Evolutionary conservation across 352 stramenopile genomes (phyloP), one percentile per base, ranked within the genome.

Genomic region (Pythium myriotylum): DNA sequence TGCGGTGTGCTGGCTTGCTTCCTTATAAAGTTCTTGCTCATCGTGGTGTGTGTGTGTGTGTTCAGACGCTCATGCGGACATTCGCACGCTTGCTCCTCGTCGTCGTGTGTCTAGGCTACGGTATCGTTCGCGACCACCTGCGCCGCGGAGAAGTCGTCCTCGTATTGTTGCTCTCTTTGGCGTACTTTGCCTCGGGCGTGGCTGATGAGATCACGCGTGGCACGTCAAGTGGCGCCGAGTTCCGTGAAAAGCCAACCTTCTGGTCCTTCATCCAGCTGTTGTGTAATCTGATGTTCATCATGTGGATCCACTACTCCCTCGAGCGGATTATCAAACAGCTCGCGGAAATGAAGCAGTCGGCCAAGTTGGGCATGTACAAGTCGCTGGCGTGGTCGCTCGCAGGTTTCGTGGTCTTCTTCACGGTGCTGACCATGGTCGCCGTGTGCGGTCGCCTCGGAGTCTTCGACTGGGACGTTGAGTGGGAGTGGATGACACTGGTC

Each of bases 401-500:
- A 3, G 79, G 71, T 10, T 97, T 97, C 65, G 89, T 96, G 32
- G 74, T 94, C 12, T 94, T 97, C 59, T 97, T 96, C 72, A 92
- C 79, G 7, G 46, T 86, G 39, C 76, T 97, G n/a, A 96, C 88
- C 4, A 54, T 95, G 16, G 76, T 94, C 37, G 77, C 85, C 16
- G 85, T 95, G 32, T 92, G 76, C 64, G 90, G 84, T 57, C 83
- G 80, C 29, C 72, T 95, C 22, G 86, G 88, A 7, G 76, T 94
- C 14, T 96, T 96, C 47, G 89, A 94, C 63, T 97, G 87, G 89
- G 83, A 92, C 46, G 90, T 95, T 40, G 85, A 96, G 65, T 96
- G 84, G 79, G 84, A 95, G 59, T 97, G 90, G 90, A 92, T 94
- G 76, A 82, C 96, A 58, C 76, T 96, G n/a, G 89, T 97, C 32